Percentiles rank a stretch among this genome's conserved stretches.
phyloP scores from a whole-genome alignment of 2,329 filamentous ascomycete species.

The Ophiosphaerella herpotricha region DNA sequence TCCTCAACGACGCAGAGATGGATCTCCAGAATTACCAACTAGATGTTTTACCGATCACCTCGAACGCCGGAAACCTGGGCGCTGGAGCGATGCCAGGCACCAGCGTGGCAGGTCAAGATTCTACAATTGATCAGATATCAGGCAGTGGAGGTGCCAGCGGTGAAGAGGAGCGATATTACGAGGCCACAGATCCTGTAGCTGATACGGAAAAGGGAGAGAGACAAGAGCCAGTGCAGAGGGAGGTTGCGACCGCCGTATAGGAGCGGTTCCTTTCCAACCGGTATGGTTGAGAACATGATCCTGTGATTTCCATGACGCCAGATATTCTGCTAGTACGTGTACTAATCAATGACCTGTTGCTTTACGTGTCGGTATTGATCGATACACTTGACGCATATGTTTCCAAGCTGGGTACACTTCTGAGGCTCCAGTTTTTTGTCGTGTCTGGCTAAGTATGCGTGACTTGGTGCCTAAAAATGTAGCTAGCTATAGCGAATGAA shows the following conservation, averaged over 20 bases:
- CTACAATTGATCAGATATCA: conserved; percentile 7
- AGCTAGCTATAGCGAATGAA: too few species aligned
- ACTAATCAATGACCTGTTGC: conserved; percentile 25
- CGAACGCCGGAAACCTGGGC: conserved; percentile 55
- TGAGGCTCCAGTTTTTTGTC: too few species aligned
- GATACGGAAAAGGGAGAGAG: conserved; percentile 37
- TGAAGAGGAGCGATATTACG: conserved; percentile 19
- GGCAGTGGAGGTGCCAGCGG: conserved; percentile 28
- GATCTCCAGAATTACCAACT: conserved; percentile 78
- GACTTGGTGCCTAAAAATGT: not conserved
- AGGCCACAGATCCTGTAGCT: conserved; percentile 33
- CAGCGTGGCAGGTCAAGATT: conserved; percentile 6
- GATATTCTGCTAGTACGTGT: conserved; percentile 14
- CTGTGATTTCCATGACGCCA: not conserved
- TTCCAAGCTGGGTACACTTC: not conserved
- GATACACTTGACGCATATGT: not conserved
- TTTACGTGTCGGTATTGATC: not conserved
- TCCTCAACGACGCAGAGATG: conserved; percentile 90
- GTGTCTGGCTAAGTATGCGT: not conserved
- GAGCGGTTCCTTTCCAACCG: not conserved
- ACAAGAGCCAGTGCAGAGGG: conserved; percentile 12
- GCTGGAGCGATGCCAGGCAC: conserved; percentile 51
- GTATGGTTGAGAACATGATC: not conserved
- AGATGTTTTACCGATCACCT: conserved; percentile 59
- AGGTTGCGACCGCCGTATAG: conserved; percentile 15